Conservation (phyloP, 2,329 filamentous ascomycete species). For the Stemphylium beticola region DNA sequence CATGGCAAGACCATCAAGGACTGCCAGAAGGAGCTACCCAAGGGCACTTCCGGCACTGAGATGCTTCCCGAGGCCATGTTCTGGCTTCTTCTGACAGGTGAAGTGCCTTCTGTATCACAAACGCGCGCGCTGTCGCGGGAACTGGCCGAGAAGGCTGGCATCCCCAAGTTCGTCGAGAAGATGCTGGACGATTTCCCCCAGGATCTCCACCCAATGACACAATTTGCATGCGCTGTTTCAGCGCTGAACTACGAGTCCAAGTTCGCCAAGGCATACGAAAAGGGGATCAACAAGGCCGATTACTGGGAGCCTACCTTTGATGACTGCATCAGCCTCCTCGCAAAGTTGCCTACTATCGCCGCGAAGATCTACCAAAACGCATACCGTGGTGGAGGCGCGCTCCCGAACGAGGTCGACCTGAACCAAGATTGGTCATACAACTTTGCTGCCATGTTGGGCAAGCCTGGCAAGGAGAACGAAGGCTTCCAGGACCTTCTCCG, state of each 20-base stretch:
- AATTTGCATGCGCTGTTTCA: slow-evolving; percentile 92
- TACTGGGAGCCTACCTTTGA: slow-evolving; percentile 99
- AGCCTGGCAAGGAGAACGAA: slow-evolving; percentile 84
- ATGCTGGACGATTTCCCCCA: slow-evolving; percentile 89
- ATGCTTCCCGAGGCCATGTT: slow-evolving; percentile 99
- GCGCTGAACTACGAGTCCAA: slow-evolving; percentile 94
- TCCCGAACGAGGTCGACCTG: slow-evolving; percentile 77
- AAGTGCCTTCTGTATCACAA: slow-evolving; percentile 84
- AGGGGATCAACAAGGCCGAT: slow-evolving; percentile 90
- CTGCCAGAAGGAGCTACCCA: slow-evolving; percentile 91
- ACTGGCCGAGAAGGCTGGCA: slow-evolving; percentile 81
- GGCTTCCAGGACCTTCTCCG: slow-evolving; percentile 95
- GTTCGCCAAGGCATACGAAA: slow-evolving; percentile 92
- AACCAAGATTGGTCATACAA: slow-evolving; percentile 98
- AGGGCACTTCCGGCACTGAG: slow-evolving; percentile 88
- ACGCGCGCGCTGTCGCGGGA: slow-evolving; percentile 83
- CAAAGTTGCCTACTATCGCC: slow-evolving; percentile 94
- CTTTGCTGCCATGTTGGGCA: slow-evolving; percentile 95
- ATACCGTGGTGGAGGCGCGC: slow-evolving; percentile 74
- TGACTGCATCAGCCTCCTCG: slow-evolving; percentile 89
- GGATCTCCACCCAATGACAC: slow-evolving; percentile 96
- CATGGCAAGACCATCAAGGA: slow-evolving; percentile 98
- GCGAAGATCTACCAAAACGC: slow-evolving; percentile 97
- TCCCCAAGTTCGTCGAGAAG: slow-evolving; percentile 83
- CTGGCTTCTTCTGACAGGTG: slow-evolving; percentile 93